Evolutionary conservation across 495 filamentous ascomycete species (phyloP).

Genomic region (Filosporella fistucella): DNA sequence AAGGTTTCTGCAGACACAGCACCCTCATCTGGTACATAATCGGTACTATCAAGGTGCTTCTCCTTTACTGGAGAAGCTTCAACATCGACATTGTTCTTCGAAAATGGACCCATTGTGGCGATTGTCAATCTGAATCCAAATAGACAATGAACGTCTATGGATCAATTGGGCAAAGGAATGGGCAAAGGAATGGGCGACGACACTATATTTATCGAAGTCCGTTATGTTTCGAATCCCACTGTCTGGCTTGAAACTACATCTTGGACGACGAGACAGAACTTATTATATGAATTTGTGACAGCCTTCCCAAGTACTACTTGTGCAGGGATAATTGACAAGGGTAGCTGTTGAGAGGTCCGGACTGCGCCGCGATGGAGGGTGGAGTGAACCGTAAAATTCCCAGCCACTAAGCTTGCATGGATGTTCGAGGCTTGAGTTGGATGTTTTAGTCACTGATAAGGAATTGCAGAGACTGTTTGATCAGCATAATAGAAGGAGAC

Average conservation of each 20-base stretch:
- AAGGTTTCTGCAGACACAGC: slow-evolving; percentile 61
- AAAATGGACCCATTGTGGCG: slow-evolving; percentile 20
- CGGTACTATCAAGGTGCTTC: slow-evolving; percentile 25
- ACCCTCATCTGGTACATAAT: slow-evolving; percentile 45
- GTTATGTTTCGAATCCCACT: neutral
- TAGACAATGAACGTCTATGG: neutral
- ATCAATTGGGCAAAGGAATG: neutral
- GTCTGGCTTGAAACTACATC: too few relatives aligned
- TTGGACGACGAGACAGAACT: neutral
- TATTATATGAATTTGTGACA: slow-evolving; percentile 3
- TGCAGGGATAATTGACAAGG: slow-evolving; percentile 12
- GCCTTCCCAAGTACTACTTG: neutral
- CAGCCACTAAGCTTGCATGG: slow-evolving; percentile 3
- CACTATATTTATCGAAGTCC: neutral
- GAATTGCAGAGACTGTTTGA: neutral
- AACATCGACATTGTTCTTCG: slow-evolving; percentile 19
- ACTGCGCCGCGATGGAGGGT: slow-evolving; percentile 13
- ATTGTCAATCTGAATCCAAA: neutral
- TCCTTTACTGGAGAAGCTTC: slow-evolving; percentile 18
- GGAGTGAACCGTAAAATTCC: slow-evolving; percentile 14
- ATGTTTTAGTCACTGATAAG: slow-evolving; percentile 21
- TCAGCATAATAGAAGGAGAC: neutral
- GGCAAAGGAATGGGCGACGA: neutral
- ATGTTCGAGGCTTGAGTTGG: slow-evolving; percentile 5
- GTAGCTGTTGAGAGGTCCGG: slow-evolving; percentile 16